Percentiles rank a stretch among this genome's conserved stretches.
Conservation (phyloP, 352 stramenopile genomes). For the Albugo candida region DNA sequence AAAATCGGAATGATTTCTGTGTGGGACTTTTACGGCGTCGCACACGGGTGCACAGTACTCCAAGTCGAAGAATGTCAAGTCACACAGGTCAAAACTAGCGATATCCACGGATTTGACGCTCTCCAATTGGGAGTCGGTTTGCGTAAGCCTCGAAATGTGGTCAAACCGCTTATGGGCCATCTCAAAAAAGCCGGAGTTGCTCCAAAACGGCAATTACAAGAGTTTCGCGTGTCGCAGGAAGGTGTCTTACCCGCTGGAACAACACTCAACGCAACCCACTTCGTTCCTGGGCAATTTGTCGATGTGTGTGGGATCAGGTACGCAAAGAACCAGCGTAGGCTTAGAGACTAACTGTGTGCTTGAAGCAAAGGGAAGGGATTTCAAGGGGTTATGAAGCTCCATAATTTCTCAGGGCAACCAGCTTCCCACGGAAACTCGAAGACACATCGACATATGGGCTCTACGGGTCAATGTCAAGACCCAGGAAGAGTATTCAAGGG, state of each 20-base stretch:
- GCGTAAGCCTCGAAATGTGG: conserved; percentile 91
- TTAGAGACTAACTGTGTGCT: background rate
- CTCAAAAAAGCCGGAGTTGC: conserved; percentile 82
- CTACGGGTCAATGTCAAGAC: conserved; percentile 95
- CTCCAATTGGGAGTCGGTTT: conserved; percentile 93
- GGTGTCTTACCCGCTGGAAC: conserved; percentile 78
- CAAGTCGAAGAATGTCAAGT: conserved; percentile 85
- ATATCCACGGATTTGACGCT: conserved; percentile 86
- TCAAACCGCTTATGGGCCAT: conserved; percentile 82
- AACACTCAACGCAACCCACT: conserved; percentile 91
- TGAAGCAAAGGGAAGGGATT: conserved; percentile 73
- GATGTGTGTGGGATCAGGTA: conserved; percentile 88
- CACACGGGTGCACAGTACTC: conserved; percentile 92
- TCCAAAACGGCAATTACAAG: conserved; percentile 87
- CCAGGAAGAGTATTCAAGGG: conserved; percentile 98
- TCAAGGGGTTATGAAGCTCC: conserved; percentile 96
- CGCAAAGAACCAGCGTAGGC: background rate
- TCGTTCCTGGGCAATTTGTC: conserved; percentile 95
- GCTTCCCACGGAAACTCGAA: conserved; percentile 97
- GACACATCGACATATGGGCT: conserved; percentile 91
- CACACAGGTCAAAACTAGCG: conserved; percentile 89
- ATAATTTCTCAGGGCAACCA: conserved; percentile 92
- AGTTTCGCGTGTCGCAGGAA: conserved; percentile 88
- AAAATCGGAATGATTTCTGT: conserved; percentile 99
- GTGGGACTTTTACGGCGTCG: conserved; percentile 94